Evolutionary conservation across 805 yeast genomes (phyloP), one percentile per base, ranked within the genome.

Genomic region (Naumovozyma dairenensis): DNA sequence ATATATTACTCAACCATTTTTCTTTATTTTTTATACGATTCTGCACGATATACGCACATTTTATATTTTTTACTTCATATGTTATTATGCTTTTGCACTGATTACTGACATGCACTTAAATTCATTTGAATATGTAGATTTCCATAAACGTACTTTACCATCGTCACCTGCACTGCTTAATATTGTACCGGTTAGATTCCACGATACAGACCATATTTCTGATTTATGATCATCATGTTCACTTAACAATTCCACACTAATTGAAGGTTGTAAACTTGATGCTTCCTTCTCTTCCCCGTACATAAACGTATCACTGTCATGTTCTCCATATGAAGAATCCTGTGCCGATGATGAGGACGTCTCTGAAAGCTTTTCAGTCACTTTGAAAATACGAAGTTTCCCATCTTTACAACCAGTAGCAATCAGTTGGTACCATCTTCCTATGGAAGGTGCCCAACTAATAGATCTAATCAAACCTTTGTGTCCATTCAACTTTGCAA

Each of bases 331-430:
- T 6, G 13, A 6, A 6, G 8, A 12, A 24, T 24, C n/a, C 14
- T 5, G 8, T 24, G 13, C 26, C 14, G 8, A 12, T 5, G 8
- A 10, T 34, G 17, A 34, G 14, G 32, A 33, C 20, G 5, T 27
- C 12, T 35, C 31, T 16, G 40, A 28, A 6, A 39, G 16, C 16
- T 30, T 41, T 29, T 78, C 86, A 4, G 66, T 64, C 5, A 86
- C 65, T 55, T 81, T 83, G 66, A 79, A 89, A 3, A 92, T 78
- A 34, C 97, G 71, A 8, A 92, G 86, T 49, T 67, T 74, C 1
- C 97, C 98, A 55, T 92, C 99, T 55, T 86, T 86, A 54, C 95
- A 86, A 4, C 93, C 97, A 0, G 97, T 89, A 1, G 99, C 97
- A 28, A 92, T 67, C 31, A 87, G 63, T 47, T 89, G 94, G 54